A percentile compares a stretch with the other conserved stretches of the same genome.
phyloP scores from a whole-genome alignment of 202 grass and related monocot genomes.

The Cymbopogon flexuosus region DNA sequence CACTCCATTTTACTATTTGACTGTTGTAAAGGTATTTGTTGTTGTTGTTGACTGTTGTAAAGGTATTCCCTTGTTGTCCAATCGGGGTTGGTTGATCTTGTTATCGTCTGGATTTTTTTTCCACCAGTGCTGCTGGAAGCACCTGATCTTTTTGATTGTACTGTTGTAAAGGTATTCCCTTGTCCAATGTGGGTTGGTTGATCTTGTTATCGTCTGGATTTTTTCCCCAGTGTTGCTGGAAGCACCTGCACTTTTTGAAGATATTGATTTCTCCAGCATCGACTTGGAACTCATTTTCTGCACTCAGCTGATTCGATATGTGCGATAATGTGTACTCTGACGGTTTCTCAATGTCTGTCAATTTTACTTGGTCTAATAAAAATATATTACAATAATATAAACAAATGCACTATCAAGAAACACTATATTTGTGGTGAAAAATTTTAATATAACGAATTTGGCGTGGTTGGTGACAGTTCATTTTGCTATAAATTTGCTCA shows the following conservation, averaged over 20 bases:
- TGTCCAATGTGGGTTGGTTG: constrained; percentile 9
- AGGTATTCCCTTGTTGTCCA: constrained; percentile 11
- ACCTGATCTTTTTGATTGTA: constrained; percentile 3
- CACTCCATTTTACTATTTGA: constrained; percentile 11
- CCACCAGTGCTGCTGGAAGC: background rate
- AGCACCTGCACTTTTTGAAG: constrained; percentile 2
- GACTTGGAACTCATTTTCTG: background rate
- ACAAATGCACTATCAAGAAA: background rate
- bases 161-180: background rate
- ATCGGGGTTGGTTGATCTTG: background rate
- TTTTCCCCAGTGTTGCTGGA: background rate
- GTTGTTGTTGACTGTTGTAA: constrained; percentile 2
- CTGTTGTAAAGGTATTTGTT: background rate
- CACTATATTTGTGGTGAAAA: background rate
- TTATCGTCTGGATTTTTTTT: background rate
- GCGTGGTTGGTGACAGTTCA: background rate
- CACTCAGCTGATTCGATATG: background rate
- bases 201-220: background rate
- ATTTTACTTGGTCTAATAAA: background rate
- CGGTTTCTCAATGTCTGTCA: no score
- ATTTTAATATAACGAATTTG: background rate
- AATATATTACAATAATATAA: background rate
- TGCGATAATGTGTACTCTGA: background rate
- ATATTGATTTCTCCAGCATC: background rate
- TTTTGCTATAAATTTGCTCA: background rate